A percentile compares a stretch with the other conserved stretches of the same genome.
phyloP scores from a whole-genome alignment of 805 yeast species.

The Candida montana region DNA sequence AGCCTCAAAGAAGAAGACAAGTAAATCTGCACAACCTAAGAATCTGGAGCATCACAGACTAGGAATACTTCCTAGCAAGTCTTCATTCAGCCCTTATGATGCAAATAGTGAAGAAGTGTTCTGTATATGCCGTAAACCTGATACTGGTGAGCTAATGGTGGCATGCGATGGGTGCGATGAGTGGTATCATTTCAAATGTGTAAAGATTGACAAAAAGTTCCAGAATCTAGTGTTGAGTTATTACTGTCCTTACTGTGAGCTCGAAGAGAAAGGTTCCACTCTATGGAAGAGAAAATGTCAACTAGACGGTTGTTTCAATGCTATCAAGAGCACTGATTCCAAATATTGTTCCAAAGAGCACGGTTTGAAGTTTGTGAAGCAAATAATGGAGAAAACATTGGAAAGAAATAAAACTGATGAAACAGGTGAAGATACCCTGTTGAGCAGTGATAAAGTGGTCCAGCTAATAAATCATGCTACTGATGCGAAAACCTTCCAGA shows the following conservation, averaged over 20 bases:
- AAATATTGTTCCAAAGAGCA: slow-evolving; percentile 77
- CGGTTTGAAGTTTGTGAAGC: slow-evolving; percentile 36
- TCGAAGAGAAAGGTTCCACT: slow-evolving; percentile 40
- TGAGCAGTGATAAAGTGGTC: slow-evolving; percentile 8
- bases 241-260: slow-evolving; percentile 69
- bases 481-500: slow-evolving; percentile 19
- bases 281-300: slow-evolving; percentile 78
- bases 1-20: neutral
- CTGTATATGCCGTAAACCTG: slow-evolving; percentile 76
- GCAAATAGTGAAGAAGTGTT: slow-evolving; percentile 57
- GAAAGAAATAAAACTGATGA: neutral
- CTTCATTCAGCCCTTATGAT: slow-evolving; percentile 31
- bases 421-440: neutral
- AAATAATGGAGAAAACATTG: slow-evolving; percentile 2
- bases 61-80: slow-evolving; percentile 22
- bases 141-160: slow-evolving; percentile 81
- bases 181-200: slow-evolving; percentile 86
- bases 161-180: slow-evolving; percentile 94
- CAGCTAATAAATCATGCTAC: slow-evolving; percentile 11
- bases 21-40: neutral
- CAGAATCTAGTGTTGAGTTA: slow-evolving; percentile 56
- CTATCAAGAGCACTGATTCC: slow-evolving; percentile 41
- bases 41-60: slow-evolving; percentile 21
- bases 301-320: slow-evolving; percentile 47
- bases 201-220: slow-evolving; percentile 48